Conservation (phyloP, 306 rosid genomes). For the Sicyos edulis region DNA sequence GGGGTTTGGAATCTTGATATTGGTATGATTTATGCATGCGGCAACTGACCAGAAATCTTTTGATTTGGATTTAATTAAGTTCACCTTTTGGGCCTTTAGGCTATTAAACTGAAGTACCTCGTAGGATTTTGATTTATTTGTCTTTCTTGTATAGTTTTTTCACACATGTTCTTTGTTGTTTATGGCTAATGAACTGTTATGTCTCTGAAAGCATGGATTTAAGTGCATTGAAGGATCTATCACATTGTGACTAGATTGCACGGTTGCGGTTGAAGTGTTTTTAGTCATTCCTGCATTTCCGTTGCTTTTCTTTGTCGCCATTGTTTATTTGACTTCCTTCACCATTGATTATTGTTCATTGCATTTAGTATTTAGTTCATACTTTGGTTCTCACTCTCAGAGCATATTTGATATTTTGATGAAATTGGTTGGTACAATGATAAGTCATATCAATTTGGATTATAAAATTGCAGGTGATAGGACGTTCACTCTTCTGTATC, state of each 20-base stretch:
- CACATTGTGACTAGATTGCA: background rate
- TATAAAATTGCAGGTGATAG: conserved; percentile 57
- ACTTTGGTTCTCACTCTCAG: conserved; percentile 9
- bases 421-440: background rate
- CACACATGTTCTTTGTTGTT: background rate
- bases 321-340: background rate
- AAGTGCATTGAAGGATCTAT: background rate
- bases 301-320: background rate
- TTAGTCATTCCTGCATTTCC: conserved; percentile 8
- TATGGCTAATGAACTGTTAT: background rate
- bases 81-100: background rate
- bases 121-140: background rate
- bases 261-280: background rate
- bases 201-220: background rate
- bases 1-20: conserved; percentile 1
- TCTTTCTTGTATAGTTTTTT: background rate
- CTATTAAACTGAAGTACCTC: background rate
- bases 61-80: conserved; percentile 1
- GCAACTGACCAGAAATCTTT: background rate
- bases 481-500: conserved; percentile 87
- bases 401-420: background rate
- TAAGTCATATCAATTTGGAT: conserved; percentile 16
- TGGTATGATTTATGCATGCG: background rate
- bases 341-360: background rate
- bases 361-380: background rate